These are phyloP conservation scores for Skeletonema marinoi DNA, from an alignment of 108 stramenopile species.

Conservation along the genomic window DNA sequence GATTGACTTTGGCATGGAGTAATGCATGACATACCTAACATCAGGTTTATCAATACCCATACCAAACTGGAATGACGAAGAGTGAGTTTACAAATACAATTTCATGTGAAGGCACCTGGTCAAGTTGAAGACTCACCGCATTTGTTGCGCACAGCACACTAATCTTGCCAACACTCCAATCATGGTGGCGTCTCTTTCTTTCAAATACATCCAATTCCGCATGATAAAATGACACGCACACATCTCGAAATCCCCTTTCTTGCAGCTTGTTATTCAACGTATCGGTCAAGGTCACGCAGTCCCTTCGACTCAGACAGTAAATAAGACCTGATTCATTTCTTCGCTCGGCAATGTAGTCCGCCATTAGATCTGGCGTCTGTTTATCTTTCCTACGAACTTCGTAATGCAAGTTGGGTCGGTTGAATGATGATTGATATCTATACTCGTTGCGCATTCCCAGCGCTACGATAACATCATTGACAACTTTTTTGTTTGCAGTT, in stretches of 20 bases:
- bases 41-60: conserved; percentile 73
- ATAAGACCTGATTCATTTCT: conserved; percentile 92
- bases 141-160: conserved; percentile 95
- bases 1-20: conserved; percentile 97
- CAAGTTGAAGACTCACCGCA: conserved; percentile 84
- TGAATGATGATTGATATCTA: conserved; percentile 84
- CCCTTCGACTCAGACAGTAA: conserved; percentile 95
- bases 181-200: conserved; percentile 80
- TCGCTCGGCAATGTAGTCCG: conserved; percentile 71
- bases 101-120: background rate
- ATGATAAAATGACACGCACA: conserved; percentile 93
- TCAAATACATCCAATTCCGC: conserved; percentile 86
- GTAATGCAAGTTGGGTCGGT: conserved; percentile 96
- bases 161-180: conserved; percentile 88
- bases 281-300: conserved; percentile 86
- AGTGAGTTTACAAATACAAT: background rate
- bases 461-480: conserved; percentile 84
- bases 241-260: conserved; percentile 58
- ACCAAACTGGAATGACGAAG: background rate
- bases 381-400: conserved; percentile 88
- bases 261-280: conserved; percentile 67
- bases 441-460: conserved; percentile 82
- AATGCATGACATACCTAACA: conserved; percentile 98
- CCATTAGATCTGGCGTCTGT: conserved; percentile 80
- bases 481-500: conserved; percentile 96